Percentiles rank a stretch among this genome's conserved stretches.
Evolutionary conservation across 345 rosid genomes (phyloP).

Genomic region (Ricinus communis): DNA sequence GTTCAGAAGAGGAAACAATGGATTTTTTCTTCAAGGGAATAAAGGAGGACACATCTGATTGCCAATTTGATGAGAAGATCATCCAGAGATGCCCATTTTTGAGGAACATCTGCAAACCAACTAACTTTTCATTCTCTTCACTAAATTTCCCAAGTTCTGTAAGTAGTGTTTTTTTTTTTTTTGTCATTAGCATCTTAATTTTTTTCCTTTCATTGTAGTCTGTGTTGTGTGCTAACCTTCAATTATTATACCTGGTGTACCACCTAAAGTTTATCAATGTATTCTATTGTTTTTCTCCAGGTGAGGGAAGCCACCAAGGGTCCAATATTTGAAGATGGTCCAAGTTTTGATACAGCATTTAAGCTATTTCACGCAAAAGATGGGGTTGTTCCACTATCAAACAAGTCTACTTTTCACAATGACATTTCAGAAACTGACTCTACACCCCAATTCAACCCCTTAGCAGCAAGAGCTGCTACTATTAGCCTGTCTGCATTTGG

Average conservation of each 20-base stretch:
- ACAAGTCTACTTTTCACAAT: conserved; percentile 27
- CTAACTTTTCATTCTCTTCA: conserved; percentile 62
- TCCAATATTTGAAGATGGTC: conserved; percentile 91
- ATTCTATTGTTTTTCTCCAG: conserved; percentile 22
- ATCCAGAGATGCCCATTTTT: conserved; percentile 76
- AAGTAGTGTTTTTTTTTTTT: conserved; percentile 2
- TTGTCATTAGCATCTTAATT: background rate
- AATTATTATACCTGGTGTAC: too few relatives aligned
- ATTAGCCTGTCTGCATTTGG: conserved; percentile 82
- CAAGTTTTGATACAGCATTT: conserved; percentile 65
- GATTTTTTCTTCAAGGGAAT: conserved; percentile 41
- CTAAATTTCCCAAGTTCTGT: conserved; percentile 48
- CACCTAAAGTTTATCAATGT: background rate
- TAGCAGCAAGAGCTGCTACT: conserved; percentile 65
- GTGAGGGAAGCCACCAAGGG: conserved; percentile 62
- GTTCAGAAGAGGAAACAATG: conserved; percentile 34
- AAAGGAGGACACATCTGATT: conserved; percentile 44
- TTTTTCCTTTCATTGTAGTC: background rate
- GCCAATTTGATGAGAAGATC: conserved; percentile 46
- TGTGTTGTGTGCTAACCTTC: too few relatives aligned
- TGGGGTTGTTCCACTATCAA: conserved; percentile 77
- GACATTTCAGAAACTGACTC: conserved; percentile 34
- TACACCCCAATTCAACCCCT: conserved; percentile 63
- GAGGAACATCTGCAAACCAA: conserved; percentile 74
- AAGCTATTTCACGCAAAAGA: conserved; percentile 85